Base-by-base conservation (phyloP, 257 asterid genomes). In the Anisodus tanguticus region DNA sequence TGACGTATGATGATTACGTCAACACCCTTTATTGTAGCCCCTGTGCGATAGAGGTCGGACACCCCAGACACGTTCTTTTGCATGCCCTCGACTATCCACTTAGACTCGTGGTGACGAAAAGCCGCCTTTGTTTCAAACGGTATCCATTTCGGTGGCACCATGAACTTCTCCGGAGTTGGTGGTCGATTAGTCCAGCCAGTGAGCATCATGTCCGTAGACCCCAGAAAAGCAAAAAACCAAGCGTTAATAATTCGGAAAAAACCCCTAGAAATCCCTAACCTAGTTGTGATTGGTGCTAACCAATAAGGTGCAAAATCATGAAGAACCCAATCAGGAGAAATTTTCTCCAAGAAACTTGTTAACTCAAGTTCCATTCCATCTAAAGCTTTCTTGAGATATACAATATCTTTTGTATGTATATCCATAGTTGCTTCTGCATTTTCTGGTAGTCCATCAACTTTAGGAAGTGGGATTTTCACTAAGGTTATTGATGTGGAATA, bases 401-500 rank as follows among this genome's bases (percentile, higher is more conserved):
- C 80, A 70, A 89, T 85, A 49, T 84, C 77, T 3, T 85, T 60
- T 39, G 79, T 81, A 0, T 88, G 91, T 0, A 89, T 66, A 47
- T 89, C 91, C 13, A 11, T 59, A 1, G 90, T 87, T 37, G 89
- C 90, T 63, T 85, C 90, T 49, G 88, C 91, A 47, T 84, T 79
- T 49, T 81, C 83, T 11, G 88, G 89, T 58, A 87, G 83, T n/a
- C 80, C 55, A 2, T 80, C 66, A 9, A 83, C 83, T 2, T 16
- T 31, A 4, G 95, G 91, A 6, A 93, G 51, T 2, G 92, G 89
- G 59, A 93, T 72, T 62, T 86, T 88, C 71, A 93, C 90, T 0
- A 89, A 64, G 6, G 83, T 31, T 8, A 92, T 86, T 35, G 35
- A 70, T n/a, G 89, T 51, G 9, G 89, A 6, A 8, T 89, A 74